Percentiles rank a stretch among this genome's conserved stretches.
phyloP scores from a whole-genome alignment of 352 stramenopile species.

The Phytophthora nicotianae region DNA sequence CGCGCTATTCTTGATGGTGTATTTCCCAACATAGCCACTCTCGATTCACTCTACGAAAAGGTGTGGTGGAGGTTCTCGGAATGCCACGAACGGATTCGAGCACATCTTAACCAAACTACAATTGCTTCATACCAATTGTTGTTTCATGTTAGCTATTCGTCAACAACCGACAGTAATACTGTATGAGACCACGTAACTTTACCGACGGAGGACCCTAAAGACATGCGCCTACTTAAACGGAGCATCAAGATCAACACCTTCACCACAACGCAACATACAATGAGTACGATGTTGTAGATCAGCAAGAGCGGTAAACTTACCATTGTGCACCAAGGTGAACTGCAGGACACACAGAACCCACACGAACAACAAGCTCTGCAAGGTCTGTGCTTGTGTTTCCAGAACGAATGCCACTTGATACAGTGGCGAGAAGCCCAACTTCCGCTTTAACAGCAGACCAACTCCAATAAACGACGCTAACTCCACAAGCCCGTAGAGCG shows the following conservation, averaged over 20 bases:
- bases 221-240: not conserved
- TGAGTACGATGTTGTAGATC: not conserved
- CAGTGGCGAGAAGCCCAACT: not conserved
- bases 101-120: too few relatives aligned
- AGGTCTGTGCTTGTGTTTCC: not conserved
- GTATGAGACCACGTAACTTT: too few relatives aligned
- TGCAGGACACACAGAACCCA: slow-evolving; percentile 1
- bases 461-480: not conserved
- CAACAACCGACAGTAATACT: too few relatives aligned
- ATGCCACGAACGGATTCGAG: too few relatives aligned
- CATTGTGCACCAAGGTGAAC: slow-evolving; percentile 2
- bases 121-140: too few relatives aligned
- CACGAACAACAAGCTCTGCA: not conserved
- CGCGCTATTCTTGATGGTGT: not conserved
- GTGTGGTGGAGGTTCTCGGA: too few relatives aligned
- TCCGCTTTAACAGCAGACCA: not conserved
- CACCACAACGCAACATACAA: not conserved
- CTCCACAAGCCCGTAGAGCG: not conserved
- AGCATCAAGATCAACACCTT: slow-evolving; percentile 1
- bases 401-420: slow-evolving; percentile 9
- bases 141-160: too few relatives aligned
- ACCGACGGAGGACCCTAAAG: too few relatives aligned
- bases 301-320: not conserved
- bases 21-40: not conserved
- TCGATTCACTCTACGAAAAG: too few relatives aligned